Evolutionary conservation across 2,329 filamentous ascomycete genomes (phyloP), one percentile per base, ranked within the genome.

Genomic region (Neopestalotiopsis rosae): DNA sequence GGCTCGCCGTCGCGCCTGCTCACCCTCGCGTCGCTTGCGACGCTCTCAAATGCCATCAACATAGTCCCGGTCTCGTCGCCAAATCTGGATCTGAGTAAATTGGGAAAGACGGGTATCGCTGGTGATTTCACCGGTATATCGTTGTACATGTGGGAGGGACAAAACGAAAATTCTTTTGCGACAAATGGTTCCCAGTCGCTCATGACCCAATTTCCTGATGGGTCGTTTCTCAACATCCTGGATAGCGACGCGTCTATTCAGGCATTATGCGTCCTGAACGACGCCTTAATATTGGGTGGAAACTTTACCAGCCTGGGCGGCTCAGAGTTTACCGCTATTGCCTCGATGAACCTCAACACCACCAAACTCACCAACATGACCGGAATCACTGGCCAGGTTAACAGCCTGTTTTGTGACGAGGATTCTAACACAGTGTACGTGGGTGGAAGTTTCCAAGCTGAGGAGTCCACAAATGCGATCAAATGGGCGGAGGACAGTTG

Each of bases 121-220:
- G 96, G 96, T 74, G 91, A 98, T 81, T 99, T 97, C 79, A 90
- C 93, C 76, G 94, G 94, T 67, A 92, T 98, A 75, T 98, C 96
- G 13, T 84, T 98, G 52, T 98, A 96, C 83, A 86, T 95, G 77
- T 98, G 91, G 76, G 86, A 92, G 76, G 93, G 92, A 71, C 95
- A 99, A 79, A 91, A 86, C 69, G 89, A 95, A 79, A 84, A 86
- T 70, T 82, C 87, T 17, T 88, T 89, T 74, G 90, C 83, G 75
- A 89, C 87, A 69, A 94, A 97, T 84, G 94, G 93, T 78, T 94
- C 91, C 75, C 90, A 95, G 76, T 92, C 93, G 20, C 88, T 99
- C 56, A 87, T 98, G 67, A 89, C 92, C 24, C 90, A 91, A 66
- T 89, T 97, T 72, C 95, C 96, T 3, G 96, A 97, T 81, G 94